phyloP scores from a whole-genome alignment of 768 basidiomycete species.

The Boletus insuetus region DNA sequence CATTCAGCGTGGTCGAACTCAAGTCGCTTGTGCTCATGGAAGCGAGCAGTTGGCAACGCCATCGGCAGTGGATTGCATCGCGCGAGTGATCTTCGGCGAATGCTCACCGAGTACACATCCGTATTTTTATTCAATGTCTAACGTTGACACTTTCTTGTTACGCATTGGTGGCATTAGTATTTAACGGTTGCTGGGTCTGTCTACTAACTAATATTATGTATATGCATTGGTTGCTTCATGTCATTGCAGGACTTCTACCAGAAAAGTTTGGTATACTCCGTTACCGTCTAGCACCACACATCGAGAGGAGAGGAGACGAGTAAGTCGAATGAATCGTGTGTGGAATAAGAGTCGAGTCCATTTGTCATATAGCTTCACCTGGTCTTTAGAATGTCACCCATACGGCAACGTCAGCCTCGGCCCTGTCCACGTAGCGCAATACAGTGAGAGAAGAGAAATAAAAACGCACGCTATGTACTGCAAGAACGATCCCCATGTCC shows the following conservation, averaged over 20 bases:
- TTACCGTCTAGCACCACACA: too few relatives aligned
- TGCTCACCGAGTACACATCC: too few relatives aligned
- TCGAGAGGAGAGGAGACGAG: too few relatives aligned
- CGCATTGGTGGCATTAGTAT: background rate
- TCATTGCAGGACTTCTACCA: too few relatives aligned
- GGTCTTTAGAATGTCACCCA: conserved; percentile 2
- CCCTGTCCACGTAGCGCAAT: too few relatives aligned
- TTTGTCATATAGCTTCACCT: background rate
- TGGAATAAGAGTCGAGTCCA: too few relatives aligned
- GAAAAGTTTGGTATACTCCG: too few relatives aligned
- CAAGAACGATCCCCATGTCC: conserved; percentile 10
- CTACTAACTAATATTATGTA: background rate
- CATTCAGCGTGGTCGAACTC: conserved; percentile 35
- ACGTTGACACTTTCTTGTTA: background rate
- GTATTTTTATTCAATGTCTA: background rate
- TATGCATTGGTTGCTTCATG: background rate
- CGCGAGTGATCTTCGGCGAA: conserved; percentile 10
- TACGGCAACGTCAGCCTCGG: background rate
- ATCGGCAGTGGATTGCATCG: conserved; percentile 37
- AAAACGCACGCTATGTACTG: conserved; percentile 26
- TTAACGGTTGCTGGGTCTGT: background rate
- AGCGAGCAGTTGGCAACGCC: conserved; percentile 40
- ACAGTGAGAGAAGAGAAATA: too few relatives aligned
- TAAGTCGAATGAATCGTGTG: too few relatives aligned
- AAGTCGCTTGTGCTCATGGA: conserved; percentile 39